Base-by-base conservation (phyloP, 1,284 basidiomycete genomes). In the Marasmius oreades region DNA sequence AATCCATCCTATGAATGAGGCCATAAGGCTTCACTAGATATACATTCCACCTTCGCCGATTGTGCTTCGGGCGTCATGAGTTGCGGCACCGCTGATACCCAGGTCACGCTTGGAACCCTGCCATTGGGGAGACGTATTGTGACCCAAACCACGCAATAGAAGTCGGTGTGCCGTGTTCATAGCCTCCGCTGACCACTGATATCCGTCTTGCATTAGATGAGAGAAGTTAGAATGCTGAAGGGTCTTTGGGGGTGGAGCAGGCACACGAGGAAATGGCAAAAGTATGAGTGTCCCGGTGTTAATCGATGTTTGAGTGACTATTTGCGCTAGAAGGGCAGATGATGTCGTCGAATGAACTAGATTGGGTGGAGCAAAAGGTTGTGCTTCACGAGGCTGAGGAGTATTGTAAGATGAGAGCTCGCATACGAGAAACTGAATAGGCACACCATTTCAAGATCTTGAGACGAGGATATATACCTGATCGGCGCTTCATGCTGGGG, bases 11-110 rank as follows among this genome's bases (percentile, higher is more conserved):
- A 5, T 16, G 20, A 42, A 42, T 42, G 20, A 3, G 36, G 36
- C 12, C 23, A 20, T 11, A 24, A 24, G 23, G 16, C 11, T 2
- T 24, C 10, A 46, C 65, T 63, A 85, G 53, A 85, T 82, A 62
- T 85, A 84, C 82, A 84, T 84, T 20, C 78, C 73, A 1, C 77
- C 77, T 31, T 85, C 82, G 11, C 78, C 77, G 36, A 77, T 61
- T 37, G 50, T 54, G 20, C 22, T 55, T 23, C 53, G 36, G 12
- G 52, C 50, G 7, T 42, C 14, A 33, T 36, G 12, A 24, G 55
- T 18, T 28, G 36, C 22, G n/a, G 46, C 33, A 16, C 24, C 37
- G 22, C 53, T 6, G 10, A 42, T 7, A 52, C 39, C 18, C 28
- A 53, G 20, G 44, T 42, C 55, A 56, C 62, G 46, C 51, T 56